Conservation (phyloP, 164 flowering plant species). For the Vitis amurensis region DNA sequence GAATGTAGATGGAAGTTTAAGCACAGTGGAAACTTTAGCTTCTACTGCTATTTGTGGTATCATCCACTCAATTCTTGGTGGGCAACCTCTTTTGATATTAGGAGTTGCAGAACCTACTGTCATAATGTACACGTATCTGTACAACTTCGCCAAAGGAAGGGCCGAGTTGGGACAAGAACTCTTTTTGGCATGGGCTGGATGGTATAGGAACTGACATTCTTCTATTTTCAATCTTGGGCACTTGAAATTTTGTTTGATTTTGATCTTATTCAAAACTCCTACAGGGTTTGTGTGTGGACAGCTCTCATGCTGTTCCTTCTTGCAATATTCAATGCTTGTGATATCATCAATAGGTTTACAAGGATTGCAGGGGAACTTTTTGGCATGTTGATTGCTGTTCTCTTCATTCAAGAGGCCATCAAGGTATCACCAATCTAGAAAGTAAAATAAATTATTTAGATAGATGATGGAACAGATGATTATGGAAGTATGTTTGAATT, state of each 20-base stretch:
- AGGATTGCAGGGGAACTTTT: conserved; percentile 58
- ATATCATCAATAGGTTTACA: conserved; percentile 46
- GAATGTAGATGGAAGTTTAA: conserved; percentile 48
- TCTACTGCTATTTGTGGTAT: conserved; percentile 64
- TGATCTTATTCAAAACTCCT: neutral
- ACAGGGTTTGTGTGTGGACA: conserved; percentile 67
- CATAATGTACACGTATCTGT: conserved; percentile 56
- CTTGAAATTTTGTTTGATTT: neutral
- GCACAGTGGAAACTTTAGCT: conserved; percentile 52
- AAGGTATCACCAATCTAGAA: conserved; percentile 20
- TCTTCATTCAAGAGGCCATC: conserved; percentile 56
- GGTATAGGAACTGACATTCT: conserved; percentile 25
- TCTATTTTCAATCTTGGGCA: neutral
- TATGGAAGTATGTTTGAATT: conserved; percentile 2
- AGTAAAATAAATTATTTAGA: no score
- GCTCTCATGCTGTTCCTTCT: conserved; percentile 46
- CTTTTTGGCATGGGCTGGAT: conserved; percentile 61
- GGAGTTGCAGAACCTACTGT: conserved; percentile 74
- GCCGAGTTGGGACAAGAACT: conserved; percentile 37
- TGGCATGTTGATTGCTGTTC: conserved; percentile 58
- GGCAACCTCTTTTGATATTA: conserved; percentile 58
- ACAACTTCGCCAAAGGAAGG: conserved; percentile 42
- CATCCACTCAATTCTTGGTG: conserved; percentile 58
- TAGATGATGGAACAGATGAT: neutral
- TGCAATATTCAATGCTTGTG: conserved; percentile 52